Evolutionary conservation across 768 basidiomycete genomes (phyloP).

Genomic region (Termitomyces sp.): DNA sequence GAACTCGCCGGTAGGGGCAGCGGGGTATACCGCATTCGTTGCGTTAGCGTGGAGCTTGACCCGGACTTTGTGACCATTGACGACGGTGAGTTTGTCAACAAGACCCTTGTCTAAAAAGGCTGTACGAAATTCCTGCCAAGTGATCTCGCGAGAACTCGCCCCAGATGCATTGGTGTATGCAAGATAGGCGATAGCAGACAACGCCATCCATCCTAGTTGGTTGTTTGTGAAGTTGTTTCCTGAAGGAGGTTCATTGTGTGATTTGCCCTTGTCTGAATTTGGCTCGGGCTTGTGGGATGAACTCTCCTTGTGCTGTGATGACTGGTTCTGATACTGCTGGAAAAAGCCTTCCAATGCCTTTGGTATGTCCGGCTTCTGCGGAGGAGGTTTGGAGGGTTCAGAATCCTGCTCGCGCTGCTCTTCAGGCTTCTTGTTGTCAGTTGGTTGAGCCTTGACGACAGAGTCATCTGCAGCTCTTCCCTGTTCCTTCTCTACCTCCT

Average conservation of each 20-base stretch:
- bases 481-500: not conserved
- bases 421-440: conserved; percentile 13
- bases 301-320: conserved; percentile 37
- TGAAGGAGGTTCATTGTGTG: conserved; percentile 42
- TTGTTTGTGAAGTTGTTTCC: conserved; percentile 56
- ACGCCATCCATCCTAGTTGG: conserved; percentile 48
- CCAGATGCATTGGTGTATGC: conserved; percentile 59
- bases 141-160: conserved; percentile 81
- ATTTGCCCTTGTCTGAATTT: conserved; percentile 37
- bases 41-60: conserved; percentile 93
- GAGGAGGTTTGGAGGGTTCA: conserved; percentile 17
- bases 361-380: conserved; percentile 47
- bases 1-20: conserved; percentile 62
- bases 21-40: conserved; percentile 73
- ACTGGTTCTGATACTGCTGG: conserved; percentile 56
- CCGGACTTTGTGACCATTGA: conserved; percentile 88
- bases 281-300: conserved; percentile 31
- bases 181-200: conserved; percentile 60
- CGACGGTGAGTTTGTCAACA: conserved; percentile 89
- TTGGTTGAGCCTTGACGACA: conserved; percentile 6
- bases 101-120: conserved; percentile 96
- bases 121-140: conserved; percentile 99
- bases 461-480: conserved; percentile 4
- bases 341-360: conserved; percentile 80
- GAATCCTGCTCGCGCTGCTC: conserved; percentile 28